A percentile compares a stretch with the other conserved stretches of the same genome.
These are phyloP conservation scores for Globisporangium middletonii DNA, from an alignment of 352 stramenopile species.

Conservation along the genomic window DNA sequence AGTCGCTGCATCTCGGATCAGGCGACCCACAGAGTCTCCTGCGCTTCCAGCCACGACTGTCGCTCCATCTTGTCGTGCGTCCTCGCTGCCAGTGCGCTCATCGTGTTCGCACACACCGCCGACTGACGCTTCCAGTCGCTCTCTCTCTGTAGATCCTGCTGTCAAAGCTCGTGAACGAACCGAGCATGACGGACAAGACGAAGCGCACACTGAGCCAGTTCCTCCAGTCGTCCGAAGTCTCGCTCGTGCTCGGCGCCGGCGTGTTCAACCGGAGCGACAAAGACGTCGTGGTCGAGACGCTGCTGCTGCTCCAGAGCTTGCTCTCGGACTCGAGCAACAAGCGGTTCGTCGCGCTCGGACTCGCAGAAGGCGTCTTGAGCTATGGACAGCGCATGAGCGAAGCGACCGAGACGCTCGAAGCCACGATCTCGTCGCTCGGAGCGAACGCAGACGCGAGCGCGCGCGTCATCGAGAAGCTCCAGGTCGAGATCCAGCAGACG, in stretches of 20 bases:
- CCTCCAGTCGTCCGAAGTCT: slow-evolving; percentile 65
- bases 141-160: slow-evolving; percentile 47
- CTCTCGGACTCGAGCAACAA: slow-evolving; percentile 48
- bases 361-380: slow-evolving; percentile 57
- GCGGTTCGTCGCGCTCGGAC: slow-evolving; percentile 46
- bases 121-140: not conserved
- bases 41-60: slow-evolving; percentile 59
- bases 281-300: slow-evolving; percentile 53
- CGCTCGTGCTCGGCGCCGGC: slow-evolving; percentile 45
- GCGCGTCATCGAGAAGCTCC: slow-evolving; percentile 46
- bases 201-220: slow-evolving; percentile 67
- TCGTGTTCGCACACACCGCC: too few species aligned
- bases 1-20: slow-evolving; percentile 45
- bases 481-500: slow-evolving; percentile 55
- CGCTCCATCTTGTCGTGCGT: slow-evolving; percentile 63
- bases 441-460: slow-evolving; percentile 34
- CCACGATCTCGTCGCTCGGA: slow-evolving; percentile 42
- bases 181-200: slow-evolving; percentile 51
- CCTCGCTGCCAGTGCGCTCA: not conserved
- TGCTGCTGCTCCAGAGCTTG: slow-evolving; percentile 51
- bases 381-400: slow-evolving; percentile 48
- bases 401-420: slow-evolving; percentile 49
- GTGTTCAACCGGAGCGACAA: slow-evolving; percentile 64
- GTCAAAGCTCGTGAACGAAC: slow-evolving; percentile 39
- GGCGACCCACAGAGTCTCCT: slow-evolving; percentile 43